Conservation (phyloP, 805 yeast genomes). For the Candida corydali region DNA sequence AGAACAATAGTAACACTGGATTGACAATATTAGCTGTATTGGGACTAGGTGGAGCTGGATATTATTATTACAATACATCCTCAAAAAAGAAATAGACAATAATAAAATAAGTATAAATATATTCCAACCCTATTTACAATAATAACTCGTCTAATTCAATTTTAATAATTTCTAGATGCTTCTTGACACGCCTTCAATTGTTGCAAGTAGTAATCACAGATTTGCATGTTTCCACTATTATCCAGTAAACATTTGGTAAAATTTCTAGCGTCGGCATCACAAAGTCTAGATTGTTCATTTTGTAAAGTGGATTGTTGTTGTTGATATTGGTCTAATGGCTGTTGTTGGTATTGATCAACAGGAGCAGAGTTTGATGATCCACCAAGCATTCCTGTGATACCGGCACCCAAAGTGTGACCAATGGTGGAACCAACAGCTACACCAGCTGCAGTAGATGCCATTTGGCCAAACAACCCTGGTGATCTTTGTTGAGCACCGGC, state of each 20-base stretch:
- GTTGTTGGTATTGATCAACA: constrained; percentile 36
- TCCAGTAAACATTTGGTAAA: constrained; percentile 95
- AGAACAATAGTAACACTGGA: neutral
- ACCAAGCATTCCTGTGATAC: constrained; percentile 84
- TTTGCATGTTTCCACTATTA: constrained; percentile 92
- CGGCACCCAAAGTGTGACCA: constrained; percentile 96
- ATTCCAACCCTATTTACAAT: constrained; percentile 4
- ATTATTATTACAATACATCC: constrained; percentile 12
- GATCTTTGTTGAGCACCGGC: constrained; percentile 30
- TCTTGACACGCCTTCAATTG: constrained; percentile 97
- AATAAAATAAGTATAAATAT: neutral
- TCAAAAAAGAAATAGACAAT: constrained; percentile 1
- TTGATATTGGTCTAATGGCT: constrained; percentile 23
- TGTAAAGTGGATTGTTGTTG: constrained; percentile 29
- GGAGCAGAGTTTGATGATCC: constrained; percentile 53
- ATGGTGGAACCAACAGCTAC: constrained; percentile 98
- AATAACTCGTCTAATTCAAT: constrained; percentile 52
- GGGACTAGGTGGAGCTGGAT: constrained; percentile 29
- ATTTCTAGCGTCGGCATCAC: constrained; percentile 92
- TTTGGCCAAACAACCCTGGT: constrained; percentile 92
- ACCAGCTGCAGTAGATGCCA: constrained; percentile 99
- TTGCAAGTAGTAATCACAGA: constrained; percentile 94
- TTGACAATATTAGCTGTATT: constrained; percentile 14
- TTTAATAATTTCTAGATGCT: constrained; percentile 77
- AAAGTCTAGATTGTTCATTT: constrained; percentile 49